Conservation (phyloP, 768 basidiomycete genomes). For the Rhodotorula graminis region DNA sequence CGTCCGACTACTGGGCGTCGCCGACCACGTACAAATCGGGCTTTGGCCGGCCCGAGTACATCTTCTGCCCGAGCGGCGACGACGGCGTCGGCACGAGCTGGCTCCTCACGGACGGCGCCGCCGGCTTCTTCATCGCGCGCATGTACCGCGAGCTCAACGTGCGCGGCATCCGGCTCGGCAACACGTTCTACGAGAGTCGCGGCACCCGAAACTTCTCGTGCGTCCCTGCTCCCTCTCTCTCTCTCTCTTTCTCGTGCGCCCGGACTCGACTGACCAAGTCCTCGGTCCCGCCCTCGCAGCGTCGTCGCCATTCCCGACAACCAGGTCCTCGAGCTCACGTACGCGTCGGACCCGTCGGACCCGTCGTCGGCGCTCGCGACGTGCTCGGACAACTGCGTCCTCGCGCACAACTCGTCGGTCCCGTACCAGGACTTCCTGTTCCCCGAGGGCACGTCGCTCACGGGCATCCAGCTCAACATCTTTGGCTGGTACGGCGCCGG, state of each 20-base stretch:
- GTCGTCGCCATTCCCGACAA: slow-evolving; percentile 76
- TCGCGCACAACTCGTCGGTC: slow-evolving; percentile 68
- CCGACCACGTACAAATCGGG: slow-evolving; percentile 37
- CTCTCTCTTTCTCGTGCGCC: neutral
- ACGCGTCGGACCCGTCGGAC: slow-evolving; percentile 55
- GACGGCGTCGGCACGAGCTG: slow-evolving; percentile 71
- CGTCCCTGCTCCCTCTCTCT: neutral
- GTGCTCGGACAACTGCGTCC: slow-evolving; percentile 72
- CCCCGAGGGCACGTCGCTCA: slow-evolving; percentile 58
- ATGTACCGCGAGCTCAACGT: slow-evolving; percentile 69
- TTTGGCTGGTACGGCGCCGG: slow-evolving; percentile 67
- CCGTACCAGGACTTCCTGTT: slow-evolving; percentile 94
- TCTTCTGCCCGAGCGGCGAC: slow-evolving; percentile 79
- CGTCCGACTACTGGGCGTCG: slow-evolving; percentile 44
- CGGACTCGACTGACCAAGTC: neutral
- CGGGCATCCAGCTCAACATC: slow-evolving; percentile 81
- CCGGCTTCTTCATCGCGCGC: slow-evolving; percentile 69
- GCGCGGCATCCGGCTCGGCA: slow-evolving; percentile 79
- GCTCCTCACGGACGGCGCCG: slow-evolving; percentile 69
- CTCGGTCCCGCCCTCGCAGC: slow-evolving; percentile 9
- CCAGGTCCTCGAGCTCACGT: slow-evolving; percentile 67
- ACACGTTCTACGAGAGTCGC: slow-evolving; percentile 74
- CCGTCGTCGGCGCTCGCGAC: slow-evolving; percentile 67
- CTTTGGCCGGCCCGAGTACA: slow-evolving; percentile 47
- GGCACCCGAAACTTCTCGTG: slow-evolving; percentile 82